phyloP scores from a whole-genome alignment of 495 filamentous ascomycete species.

The Lasiosphaeria hispida region DNA sequence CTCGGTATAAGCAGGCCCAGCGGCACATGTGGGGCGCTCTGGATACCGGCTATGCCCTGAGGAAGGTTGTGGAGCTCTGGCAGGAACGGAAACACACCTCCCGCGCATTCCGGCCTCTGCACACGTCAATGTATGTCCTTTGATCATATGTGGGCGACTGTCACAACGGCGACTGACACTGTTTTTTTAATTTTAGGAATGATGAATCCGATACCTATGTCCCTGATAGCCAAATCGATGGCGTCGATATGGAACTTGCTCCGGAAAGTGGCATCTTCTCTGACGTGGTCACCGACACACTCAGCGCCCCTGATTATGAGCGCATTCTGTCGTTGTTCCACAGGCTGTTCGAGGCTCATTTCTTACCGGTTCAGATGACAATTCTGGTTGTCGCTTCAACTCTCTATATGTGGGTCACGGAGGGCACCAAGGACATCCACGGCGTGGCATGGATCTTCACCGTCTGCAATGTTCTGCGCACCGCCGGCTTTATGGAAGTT shows the following conservation, averaged over 20 bases:
- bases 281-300: conserved; percentile 44
- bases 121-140: conserved; percentile 40
- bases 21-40: conserved; percentile 73
- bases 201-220: conserved; percentile 46
- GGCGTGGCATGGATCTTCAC: conserved; percentile 52
- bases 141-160: neutral
- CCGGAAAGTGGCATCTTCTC: conserved; percentile 48
- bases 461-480: conserved; percentile 56
- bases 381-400: conserved; percentile 60
- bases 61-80: conserved; percentile 48
- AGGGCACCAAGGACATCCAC: conserved; percentile 46
- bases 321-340: conserved; percentile 52
- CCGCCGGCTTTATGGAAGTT: conserved; percentile 57
- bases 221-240: conserved; percentile 42
- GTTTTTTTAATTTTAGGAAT: conserved; percentile 22
- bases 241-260: conserved; percentile 34
- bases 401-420: conserved; percentile 50
- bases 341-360: conserved; percentile 67
- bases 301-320: conserved; percentile 44
- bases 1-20: conserved; percentile 63
- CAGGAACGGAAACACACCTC: conserved; percentile 48
- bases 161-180: conserved; percentile 5
- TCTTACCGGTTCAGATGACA: conserved; percentile 61
- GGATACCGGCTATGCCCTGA: conserved; percentile 60
- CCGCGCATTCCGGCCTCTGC: conserved; percentile 51